Evolutionary conservation across 192 early-diverging fungal genomes (phyloP), one percentile per base, ranked within the genome.

Genomic region (Jimgerdemannia lactiflua): DNA sequence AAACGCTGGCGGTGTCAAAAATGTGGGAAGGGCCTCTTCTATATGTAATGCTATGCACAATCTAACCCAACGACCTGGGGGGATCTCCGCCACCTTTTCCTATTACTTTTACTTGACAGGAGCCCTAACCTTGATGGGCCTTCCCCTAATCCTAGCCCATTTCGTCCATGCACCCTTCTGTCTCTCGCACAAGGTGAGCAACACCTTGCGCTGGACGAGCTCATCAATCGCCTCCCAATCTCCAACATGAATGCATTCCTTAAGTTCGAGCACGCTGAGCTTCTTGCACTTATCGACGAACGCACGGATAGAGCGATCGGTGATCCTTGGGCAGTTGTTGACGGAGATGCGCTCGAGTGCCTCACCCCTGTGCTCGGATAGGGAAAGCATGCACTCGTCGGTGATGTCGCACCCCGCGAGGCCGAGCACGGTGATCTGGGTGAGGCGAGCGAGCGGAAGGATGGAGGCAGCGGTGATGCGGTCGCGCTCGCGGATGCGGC

Each of bases 241-340:
- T 42, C 82, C 77, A 2, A 88, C 74, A 40, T 81, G 65, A 29
- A 81, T 79, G 49, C 86, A 88, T 63, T 88, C 83, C 65, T 88
- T 88, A 68, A 88, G 85, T 67, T 88, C 86, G 69, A 88, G 82
- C 3, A 88, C 86, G 4, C 83, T 82, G 20, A 88, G 72, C 41
- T 75, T 77, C 3, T 84, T 85, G 59, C 86, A 86, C n/a, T 84
- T 49, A 39, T 81, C 70, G 67, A 86, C 80, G 77, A 86, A 76
- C 8, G 85, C 80, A 4, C 71, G 78, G 59, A 88, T 67, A 3
- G 84, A 83, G 14, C 82, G 69, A 67, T 84, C 83, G 29, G 84
- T 85, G 64, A 86, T 68, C 59, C 82, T 67, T 10, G 78, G 77
- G 69, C 86, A 86, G 64, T 78, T 81, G 65, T 84, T 86, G 66